Percentiles rank a stretch among this genome's conserved stretches.
phyloP scores from a whole-genome alignment of 805 yeast genomes.

The Lipomyces sp. region DNA sequence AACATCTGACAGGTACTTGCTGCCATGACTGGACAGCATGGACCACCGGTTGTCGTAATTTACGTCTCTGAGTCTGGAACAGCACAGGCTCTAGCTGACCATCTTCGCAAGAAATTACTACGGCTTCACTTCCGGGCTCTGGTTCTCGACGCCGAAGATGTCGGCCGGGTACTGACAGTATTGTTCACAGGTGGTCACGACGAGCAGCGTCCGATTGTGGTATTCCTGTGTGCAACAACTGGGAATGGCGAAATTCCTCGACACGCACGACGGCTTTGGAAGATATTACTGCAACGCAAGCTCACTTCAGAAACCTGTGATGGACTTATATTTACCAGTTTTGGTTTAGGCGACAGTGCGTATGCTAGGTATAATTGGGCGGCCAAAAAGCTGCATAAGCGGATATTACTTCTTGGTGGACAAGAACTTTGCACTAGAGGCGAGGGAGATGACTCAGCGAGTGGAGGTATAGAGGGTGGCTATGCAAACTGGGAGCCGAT shows the following conservation, averaged over 20 bases:
- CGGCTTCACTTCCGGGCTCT: constrained; percentile 57
- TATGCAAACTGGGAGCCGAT: constrained; percentile 68
- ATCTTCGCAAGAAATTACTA: constrained; percentile 60
- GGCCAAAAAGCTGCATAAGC: constrained; percentile 76
- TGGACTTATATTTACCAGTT: constrained; percentile 67
- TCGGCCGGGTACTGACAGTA: constrained; percentile 47
- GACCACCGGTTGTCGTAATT: constrained; percentile 58
- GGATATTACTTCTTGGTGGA: constrained; percentile 84
- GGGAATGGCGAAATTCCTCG: constrained; percentile 95
- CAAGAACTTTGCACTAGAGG: constrained; percentile 69
- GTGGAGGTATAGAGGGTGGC: constrained; percentile 72
- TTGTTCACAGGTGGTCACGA: constrained; percentile 45
- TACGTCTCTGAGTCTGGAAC: constrained; percentile 95
- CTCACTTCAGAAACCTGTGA: constrained; percentile 65
- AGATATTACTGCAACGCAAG: constrained; percentile 66
- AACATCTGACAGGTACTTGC: not conserved
- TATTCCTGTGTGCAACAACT: constrained; percentile 81
- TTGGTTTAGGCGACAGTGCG: constrained; percentile 93
- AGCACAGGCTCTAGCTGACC: constrained; percentile 79
- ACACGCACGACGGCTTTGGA: constrained; percentile 76
- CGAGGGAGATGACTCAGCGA: constrained; percentile 85
- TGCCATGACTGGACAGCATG: constrained; percentile 9
- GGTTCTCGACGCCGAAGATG: constrained; percentile 63
- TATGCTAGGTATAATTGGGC: constrained; percentile 90
- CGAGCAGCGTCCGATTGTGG: constrained; percentile 45